Percentiles rank a stretch among this genome's conserved stretches.
These are phyloP conservation scores for Boletus tomentosulus DNA, from an alignment of 768 basidiomycete genomes.

Conservation along the genomic window DNA sequence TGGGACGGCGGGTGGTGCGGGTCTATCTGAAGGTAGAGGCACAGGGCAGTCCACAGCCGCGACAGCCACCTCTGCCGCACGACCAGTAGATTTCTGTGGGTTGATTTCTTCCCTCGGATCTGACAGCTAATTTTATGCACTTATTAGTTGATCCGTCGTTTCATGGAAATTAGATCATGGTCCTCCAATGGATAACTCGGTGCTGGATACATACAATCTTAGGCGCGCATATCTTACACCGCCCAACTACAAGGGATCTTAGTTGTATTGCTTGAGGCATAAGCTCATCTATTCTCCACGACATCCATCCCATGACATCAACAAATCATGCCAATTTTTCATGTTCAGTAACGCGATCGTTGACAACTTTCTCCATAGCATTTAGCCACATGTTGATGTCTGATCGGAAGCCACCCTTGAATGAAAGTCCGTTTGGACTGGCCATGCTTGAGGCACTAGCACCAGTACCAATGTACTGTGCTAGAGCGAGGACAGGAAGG, in stretches of 20 bases:
- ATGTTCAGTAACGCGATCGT: conserved; percentile 50
- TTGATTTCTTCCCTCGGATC: conserved; percentile 3
- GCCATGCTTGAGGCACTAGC: conserved; percentile 15
- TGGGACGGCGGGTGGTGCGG: not conserved
- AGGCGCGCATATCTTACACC: not conserved
- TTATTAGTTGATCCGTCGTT: conserved; percentile 24
- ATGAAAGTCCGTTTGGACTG: conserved; percentile 2
- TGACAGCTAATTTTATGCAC: not conserved
- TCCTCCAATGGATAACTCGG: not conserved
- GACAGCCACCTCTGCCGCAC: conserved; percentile 6
- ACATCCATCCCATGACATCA: not conserved
- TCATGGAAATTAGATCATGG: conserved; percentile 9
- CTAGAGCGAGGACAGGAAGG: conserved; percentile 91
- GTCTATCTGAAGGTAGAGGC: not conserved
- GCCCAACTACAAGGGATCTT: not conserved
- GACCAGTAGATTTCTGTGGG: conserved; percentile 20
- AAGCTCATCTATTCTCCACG: not conserved
- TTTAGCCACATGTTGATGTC: conserved; percentile 72
- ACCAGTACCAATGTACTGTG: conserved; percentile 68
- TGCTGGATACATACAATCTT: conserved; percentile 6
- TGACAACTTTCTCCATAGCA: conserved; percentile 78
- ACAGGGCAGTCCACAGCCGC: not conserved
- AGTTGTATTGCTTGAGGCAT: not conserved
- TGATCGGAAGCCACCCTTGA: conserved; percentile 15
- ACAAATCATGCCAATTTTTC: conserved; percentile 38